Percentiles rank a stretch among this genome's conserved stretches.
These are phyloP conservation scores for Pneumocystis wakefieldiae DNA, from an alignment of 1,139 yeast genomes.

Conservation along the genomic window DNA sequence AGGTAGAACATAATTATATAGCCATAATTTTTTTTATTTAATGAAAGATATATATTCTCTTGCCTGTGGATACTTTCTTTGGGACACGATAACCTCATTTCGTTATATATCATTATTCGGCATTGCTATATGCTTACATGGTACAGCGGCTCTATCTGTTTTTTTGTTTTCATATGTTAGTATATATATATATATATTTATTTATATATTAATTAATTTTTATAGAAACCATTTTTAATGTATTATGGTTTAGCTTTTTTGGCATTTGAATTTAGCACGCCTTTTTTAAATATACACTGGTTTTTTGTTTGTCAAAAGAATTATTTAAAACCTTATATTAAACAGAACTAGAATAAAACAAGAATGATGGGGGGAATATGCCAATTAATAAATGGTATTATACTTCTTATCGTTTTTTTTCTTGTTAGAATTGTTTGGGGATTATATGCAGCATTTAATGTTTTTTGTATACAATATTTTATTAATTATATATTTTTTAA, in stretches of 20 bases:
- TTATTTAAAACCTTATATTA: neutral
- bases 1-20: conserved; percentile 12
- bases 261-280: conserved; percentile 80
- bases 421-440: conserved; percentile 76
- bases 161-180: conserved; percentile 38
- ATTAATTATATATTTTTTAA: neutral
- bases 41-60: conserved; percentile 39
- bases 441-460: conserved; percentile 44
- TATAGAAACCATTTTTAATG: conserved; percentile 46
- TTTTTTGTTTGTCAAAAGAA: conserved; percentile 31
- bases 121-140: conserved; percentile 70
- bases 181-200: neutral
- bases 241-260: conserved; percentile 77
- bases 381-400: conserved; percentile 52
- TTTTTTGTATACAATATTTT: conserved; percentile 19
- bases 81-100: conserved; percentile 67
- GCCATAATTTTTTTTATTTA: neutral
- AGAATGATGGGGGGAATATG: conserved; percentile 18
- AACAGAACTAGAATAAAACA: conserved; percentile 9
- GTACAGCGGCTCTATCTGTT: conserved; percentile 64
- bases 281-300: conserved; percentile 87
- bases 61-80: conserved; percentile 77
- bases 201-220: conserved; percentile 8
- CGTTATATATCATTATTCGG: conserved; percentile 56
- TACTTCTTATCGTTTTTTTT: conserved; percentile 58